Evolutionary conservation across 306 rosid genomes (phyloP).

Genomic region (Glycine latifolia): DNA sequence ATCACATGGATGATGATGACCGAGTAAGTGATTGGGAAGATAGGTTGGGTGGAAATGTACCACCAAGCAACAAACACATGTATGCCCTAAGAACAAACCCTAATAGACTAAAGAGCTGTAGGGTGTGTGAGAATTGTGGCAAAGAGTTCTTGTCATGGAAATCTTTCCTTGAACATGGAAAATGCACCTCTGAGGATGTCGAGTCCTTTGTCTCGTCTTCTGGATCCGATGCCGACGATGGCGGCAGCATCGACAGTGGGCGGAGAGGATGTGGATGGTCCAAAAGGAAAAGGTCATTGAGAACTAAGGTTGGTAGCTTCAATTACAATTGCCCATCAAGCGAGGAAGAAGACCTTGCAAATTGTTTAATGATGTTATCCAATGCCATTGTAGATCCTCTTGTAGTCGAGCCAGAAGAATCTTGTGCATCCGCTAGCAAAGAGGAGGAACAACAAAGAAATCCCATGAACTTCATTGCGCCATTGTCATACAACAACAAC

Average conservation of each 20-base stretch:
- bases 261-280: constrained; percentile 69
- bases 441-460: constrained; percentile 72
- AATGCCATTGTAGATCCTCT: constrained; percentile 69
- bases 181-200: constrained; percentile 70
- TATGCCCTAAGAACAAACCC: constrained; percentile 89
- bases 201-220: constrained; percentile 74
- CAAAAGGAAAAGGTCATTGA: constrained; percentile 75
- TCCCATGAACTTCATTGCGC: constrained; percentile 58
- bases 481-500: constrained; percentile 44
- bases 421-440: constrained; percentile 82
- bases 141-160: constrained; percentile 86
- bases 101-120: constrained; percentile 73
- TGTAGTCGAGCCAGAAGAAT: constrained; percentile 69
- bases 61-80: constrained; percentile 74
- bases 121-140: constrained; percentile 86
- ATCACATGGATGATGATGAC: constrained; percentile 71
- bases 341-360: constrained; percentile 92
- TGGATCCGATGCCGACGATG: constrained; percentile 55
- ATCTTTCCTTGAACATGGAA: constrained; percentile 89
- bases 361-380: constrained; percentile 92
- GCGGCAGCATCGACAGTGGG: neutral
- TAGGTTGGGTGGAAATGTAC: constrained; percentile 51
- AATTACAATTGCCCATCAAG: constrained; percentile 69
- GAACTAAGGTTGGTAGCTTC: constrained; percentile 68
- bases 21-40: constrained; percentile 82